phyloP scores from a whole-genome alignment of 1,284 basidiomycete genomes.

The Ustilago curta region DNA sequence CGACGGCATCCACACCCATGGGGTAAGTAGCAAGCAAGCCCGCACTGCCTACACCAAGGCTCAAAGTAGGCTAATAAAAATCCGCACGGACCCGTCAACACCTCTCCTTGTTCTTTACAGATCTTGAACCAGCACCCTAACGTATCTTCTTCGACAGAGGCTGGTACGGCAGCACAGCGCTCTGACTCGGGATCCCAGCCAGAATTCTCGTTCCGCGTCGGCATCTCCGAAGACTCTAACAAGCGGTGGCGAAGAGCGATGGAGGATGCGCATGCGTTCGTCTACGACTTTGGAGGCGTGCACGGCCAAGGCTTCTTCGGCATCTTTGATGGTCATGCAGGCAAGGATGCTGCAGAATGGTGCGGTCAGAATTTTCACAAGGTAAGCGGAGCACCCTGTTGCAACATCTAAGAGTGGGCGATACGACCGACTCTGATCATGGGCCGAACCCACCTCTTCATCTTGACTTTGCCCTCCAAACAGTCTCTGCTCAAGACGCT shows the following conservation, averaged over 20 bases:
- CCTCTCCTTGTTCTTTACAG: slow-evolving; percentile 9
- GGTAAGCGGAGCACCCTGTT: slow-evolving; percentile 72
- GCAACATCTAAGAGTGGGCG: too few relatives aligned
- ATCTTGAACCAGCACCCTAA: slow-evolving; percentile 47
- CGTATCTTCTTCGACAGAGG: slow-evolving; percentile 1
- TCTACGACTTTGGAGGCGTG: slow-evolving; percentile 90
- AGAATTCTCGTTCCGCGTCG: slow-evolving; percentile 75
- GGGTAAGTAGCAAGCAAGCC: slow-evolving; percentile 19
- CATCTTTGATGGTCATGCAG: slow-evolving; percentile 98
- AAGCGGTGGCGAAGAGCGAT: slow-evolving; percentile 90
- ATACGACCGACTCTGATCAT: not conserved
- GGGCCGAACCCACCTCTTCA: too few relatives aligned
- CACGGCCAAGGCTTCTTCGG: slow-evolving; percentile 97
- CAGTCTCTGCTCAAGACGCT: slow-evolving; percentile 71
- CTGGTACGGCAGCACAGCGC: slow-evolving; percentile 7
- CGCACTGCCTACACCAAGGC: not conserved
- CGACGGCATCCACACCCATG: slow-evolving; percentile 31
- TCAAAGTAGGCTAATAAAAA: not conserved
- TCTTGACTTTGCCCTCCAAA: not conserved
- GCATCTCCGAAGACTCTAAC: slow-evolving; percentile 84
- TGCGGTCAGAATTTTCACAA: slow-evolving; percentile 96
- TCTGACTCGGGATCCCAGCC: slow-evolving; percentile 1
- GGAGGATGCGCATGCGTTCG: slow-evolving; percentile 97
- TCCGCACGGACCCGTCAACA: not conserved
- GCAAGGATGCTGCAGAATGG: slow-evolving; percentile 98